These are phyloP conservation scores for Gamsiella multidivaricata DNA, from an alignment of 192 early-diverging fungal species.

Conservation along the genomic window DNA sequence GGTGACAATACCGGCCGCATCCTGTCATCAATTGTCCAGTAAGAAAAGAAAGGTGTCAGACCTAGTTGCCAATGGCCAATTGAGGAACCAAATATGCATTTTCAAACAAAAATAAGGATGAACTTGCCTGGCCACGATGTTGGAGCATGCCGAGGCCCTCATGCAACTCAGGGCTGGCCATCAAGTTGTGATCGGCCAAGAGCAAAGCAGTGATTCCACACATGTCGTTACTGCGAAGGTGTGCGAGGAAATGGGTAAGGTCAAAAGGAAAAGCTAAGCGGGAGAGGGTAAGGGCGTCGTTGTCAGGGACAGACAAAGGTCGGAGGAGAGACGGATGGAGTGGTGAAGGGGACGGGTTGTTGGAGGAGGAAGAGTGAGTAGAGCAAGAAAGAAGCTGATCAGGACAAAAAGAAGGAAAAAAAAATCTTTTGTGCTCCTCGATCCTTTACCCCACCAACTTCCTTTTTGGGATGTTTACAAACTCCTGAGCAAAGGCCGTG, in stretches of 20 bases:
- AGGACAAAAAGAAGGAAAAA: not conserved
- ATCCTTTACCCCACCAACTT: not conserved
- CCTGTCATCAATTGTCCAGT: conserved; percentile 64
- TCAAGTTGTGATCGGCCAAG: conserved; percentile 78
- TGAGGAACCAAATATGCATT: too few relatives aligned
- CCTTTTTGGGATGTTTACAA: conserved; percentile 1
- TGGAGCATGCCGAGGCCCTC: conserved; percentile 96
- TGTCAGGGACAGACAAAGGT: not conserved
- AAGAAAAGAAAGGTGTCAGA: not conserved
- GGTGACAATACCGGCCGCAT: conserved; percentile 99
- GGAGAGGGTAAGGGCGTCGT: not conserved
- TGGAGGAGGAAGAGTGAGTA: not conserved
- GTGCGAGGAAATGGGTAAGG: not conserved
- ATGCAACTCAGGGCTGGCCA: conserved; percentile 88
- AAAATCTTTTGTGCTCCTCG: not conserved
- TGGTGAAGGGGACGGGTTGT: too few relatives aligned
- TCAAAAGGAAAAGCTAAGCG: not conserved
- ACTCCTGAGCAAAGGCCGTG: not conserved
- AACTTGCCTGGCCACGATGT: conserved; percentile 95
- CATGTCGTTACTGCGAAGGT: conserved; percentile 74
- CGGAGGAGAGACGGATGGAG: not conserved
- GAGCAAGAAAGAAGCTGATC: conserved; percentile 4
- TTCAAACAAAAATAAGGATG: too few relatives aligned
- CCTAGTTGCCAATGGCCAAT: not conserved
- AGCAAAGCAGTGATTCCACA: conserved; percentile 90